phyloP scores from a whole-genome alignment of 1,284 basidiomycete genomes.

The Anthracocystis walkeri region DNA sequence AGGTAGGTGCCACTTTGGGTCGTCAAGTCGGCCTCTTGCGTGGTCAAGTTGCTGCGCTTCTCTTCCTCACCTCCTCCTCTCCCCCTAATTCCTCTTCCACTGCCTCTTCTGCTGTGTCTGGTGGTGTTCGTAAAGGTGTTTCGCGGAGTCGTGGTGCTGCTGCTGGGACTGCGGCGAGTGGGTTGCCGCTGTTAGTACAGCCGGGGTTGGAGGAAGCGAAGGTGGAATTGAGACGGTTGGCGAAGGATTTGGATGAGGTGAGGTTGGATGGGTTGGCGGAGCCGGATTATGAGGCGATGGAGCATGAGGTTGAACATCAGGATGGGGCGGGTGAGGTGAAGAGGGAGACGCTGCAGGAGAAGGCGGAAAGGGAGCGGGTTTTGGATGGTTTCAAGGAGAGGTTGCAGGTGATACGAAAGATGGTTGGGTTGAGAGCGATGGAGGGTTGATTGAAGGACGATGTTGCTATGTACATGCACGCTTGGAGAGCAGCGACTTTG shows the following conservation, averaged over 20 bases:
- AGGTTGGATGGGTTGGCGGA: constrained; percentile 28
- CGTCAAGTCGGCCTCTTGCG: constrained; percentile 79
- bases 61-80: constrained; percentile 68
- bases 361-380: constrained; percentile 9
- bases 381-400: constrained; percentile 14
- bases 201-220: constrained; percentile 18
- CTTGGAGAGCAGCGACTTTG: background rate
- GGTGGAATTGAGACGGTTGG: constrained; percentile 14
- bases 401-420: constrained; percentile 12
- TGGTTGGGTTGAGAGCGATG: constrained; percentile 9
- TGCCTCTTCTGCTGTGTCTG: background rate
- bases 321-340: constrained; percentile 3
- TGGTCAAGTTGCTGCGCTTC: constrained; percentile 76
- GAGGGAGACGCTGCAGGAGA: constrained; percentile 22
- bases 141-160: constrained; percentile 7
- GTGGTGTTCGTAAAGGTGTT: constrained; percentile 1
- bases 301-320: constrained; percentile 54
- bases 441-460: constrained; percentile 4
- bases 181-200: constrained; percentile 13
- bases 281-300: constrained; percentile 53
- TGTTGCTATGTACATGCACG: no score
- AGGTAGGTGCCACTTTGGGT: constrained; percentile 79
- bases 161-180: background rate
- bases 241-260: constrained; percentile 22
- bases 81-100: background rate